Base-by-base conservation (phyloP, 2,329 filamentous ascomycete species). In the Daldinia sp. region DNA sequence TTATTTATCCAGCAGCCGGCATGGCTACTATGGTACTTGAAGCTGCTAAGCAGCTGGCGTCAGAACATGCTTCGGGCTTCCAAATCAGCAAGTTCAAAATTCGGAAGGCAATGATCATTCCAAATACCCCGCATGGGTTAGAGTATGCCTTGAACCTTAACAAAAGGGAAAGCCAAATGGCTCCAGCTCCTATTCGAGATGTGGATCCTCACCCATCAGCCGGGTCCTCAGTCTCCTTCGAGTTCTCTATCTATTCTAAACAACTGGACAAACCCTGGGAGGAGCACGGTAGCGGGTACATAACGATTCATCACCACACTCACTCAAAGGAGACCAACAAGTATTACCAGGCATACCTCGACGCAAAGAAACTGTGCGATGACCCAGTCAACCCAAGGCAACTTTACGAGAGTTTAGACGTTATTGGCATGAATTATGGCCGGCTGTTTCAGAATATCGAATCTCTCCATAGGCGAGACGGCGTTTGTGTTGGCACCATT, bases 391-490 rank as follows among this genome's bases (percentile, higher is more conserved):
- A 78, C 2, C 80, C 84, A 6, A 79, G 82, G 2, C 83, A 86
- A 58, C 76, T 87, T 3, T 88, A 88, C 66, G 84, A 87, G 65
- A 76, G 78, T 4, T 77, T 87, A 5, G 82, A 87, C 60, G 80
- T 82, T 9, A 80, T 86, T 1, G 86, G 86, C 12, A 82, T 87
- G 78, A 82, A 84, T 55, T 87, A 87, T 60, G 85, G 85, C 0
- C 76, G 81, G 0, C 73, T 81, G 2, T 87, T 87, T 72, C 84
- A 81, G 50, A 87, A 87, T 64, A 80, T 87, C 33, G 72, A 65
- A 2, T 74, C 77, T 12, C 72, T 79, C 1, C 70, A 79, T 10
- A 82, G 78, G 42, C 74, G 79, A 1, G 67, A 75, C 23, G 73
- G 76, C 15, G 65, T 74, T 7, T 83, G 81, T 54, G 73, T 81